Percentiles rank a stretch among this genome's conserved stretches.
Conservation (phyloP, 306 rosid species). For the Vigna angularis region DNA sequence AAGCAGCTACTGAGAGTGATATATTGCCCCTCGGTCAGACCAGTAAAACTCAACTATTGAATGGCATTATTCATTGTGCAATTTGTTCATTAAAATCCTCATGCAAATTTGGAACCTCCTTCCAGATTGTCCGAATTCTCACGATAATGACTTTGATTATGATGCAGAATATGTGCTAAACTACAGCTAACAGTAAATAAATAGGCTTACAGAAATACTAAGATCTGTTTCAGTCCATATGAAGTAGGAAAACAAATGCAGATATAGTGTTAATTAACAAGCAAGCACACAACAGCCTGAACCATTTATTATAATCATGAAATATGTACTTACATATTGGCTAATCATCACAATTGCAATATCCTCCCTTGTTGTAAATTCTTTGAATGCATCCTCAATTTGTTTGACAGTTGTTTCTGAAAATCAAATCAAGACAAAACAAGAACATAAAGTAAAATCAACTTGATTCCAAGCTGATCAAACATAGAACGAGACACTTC, state of each 20-base stretch:
- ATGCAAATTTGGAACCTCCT: constrained; percentile 22
- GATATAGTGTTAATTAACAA: constrained; percentile 32
- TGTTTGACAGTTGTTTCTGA: constrained; percentile 90
- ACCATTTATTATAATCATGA: constrained; percentile 28
- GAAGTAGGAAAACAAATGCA: constrained; percentile 27
- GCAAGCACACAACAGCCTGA: not conserved
- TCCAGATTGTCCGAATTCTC: constrained; percentile 20
- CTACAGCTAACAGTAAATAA: constrained; percentile 29
- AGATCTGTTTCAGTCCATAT: constrained; percentile 26
- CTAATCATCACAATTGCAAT: constrained; percentile 88
- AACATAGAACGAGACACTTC: constrained; percentile 4
- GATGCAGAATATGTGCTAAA: constrained; percentile 7
- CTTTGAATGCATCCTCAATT: constrained; percentile 97
- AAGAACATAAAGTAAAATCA: constrained; percentile 39
- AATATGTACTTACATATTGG: constrained; percentile 81
- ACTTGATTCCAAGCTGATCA: constrained; percentile 31
- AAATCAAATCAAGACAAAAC: constrained; percentile 29
- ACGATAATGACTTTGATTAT: constrained; percentile 16
- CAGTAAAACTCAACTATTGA: constrained; percentile 8
- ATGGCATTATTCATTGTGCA: constrained; percentile 21
- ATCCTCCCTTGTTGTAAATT: constrained; percentile 84
- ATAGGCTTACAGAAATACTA: constrained; percentile 14
- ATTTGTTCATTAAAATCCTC: constrained; percentile 25
- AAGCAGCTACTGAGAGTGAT: constrained; percentile 9
- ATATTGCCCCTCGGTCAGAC: constrained; percentile 6